phyloP scores from a whole-genome alignment of 1,139 yeast genomes.

The Debaryomycetaceae sp. region DNA sequence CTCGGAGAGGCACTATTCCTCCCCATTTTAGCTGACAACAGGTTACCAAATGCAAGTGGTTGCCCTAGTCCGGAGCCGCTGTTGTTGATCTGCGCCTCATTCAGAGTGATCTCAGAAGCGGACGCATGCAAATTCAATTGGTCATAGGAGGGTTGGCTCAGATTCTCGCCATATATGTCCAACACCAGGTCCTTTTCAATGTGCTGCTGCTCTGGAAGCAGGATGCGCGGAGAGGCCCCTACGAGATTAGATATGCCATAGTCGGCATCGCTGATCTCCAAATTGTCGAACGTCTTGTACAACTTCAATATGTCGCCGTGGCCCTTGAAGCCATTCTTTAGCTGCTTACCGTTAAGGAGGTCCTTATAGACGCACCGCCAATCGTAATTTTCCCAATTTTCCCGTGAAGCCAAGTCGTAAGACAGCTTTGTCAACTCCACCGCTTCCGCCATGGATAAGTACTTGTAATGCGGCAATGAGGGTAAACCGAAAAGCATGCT shows the following conservation, averaged over 20 bases:
- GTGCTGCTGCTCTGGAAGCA: slow-evolving; percentile 10
- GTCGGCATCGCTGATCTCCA: slow-evolving; percentile 19
- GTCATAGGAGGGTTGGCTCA: not conserved
- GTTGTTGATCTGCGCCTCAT: too few relatives aligned
- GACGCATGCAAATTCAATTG: not conserved
- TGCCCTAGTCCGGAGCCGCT: too few relatives aligned
- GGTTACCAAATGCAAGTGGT: too few relatives aligned
- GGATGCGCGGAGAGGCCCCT: slow-evolving; percentile 16
- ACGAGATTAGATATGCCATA: slow-evolving; percentile 12
- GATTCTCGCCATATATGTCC: slow-evolving; percentile 11
- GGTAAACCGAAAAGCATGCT: slow-evolving; percentile 55
- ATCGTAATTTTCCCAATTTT: slow-evolving; percentile 35
- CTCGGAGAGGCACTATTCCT: too few relatives aligned
- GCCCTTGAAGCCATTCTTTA: slow-evolving; percentile 20
- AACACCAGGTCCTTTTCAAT: slow-evolving; percentile 10
- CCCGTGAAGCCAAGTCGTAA: slow-evolving; percentile 23
- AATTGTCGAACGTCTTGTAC: slow-evolving; percentile 18
- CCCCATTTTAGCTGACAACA: too few relatives aligned
- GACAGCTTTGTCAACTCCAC: slow-evolving; percentile 27
- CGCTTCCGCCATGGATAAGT: slow-evolving; percentile 39
- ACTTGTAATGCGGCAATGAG: slow-evolving; percentile 51
- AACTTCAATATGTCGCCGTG: slow-evolving; percentile 29
- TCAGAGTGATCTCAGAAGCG: too few relatives aligned
- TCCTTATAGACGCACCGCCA: slow-evolving; percentile 40
- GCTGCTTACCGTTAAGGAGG: slow-evolving; percentile 11